phyloP scores from a whole-genome alignment of 768 basidiomycete genomes.

The Mycena capillaripes region DNA sequence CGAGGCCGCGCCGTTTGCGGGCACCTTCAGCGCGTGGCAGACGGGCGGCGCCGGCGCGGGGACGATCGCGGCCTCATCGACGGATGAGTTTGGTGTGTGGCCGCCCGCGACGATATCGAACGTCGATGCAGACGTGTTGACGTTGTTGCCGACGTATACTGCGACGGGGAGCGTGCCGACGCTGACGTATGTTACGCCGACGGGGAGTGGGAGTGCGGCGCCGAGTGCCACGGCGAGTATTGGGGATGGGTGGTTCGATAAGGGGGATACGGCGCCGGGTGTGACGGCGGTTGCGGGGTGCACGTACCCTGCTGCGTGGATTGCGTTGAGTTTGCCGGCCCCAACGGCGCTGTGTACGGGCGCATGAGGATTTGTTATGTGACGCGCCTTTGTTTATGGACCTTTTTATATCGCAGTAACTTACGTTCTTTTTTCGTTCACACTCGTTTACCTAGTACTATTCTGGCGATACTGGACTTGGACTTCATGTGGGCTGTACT shows the following conservation, averaged over 20 bases:
- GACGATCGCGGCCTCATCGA: slow-evolving; percentile 29
- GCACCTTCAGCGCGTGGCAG: slow-evolving; percentile 63
- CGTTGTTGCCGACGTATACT: slow-evolving; percentile 28
- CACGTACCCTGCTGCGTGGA: neutral
- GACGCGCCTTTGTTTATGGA: too few relatives aligned
- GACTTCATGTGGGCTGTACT: too few relatives aligned
- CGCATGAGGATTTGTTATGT: too few relatives aligned
- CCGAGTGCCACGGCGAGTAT: neutral
- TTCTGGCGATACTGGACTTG: too few relatives aligned
- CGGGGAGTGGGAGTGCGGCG: slow-evolving; percentile 25
- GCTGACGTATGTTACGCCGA: slow-evolving; percentile 16
- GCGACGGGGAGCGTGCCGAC: slow-evolving; percentile 16
- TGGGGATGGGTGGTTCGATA: slow-evolving; percentile 62
- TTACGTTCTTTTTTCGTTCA: too few relatives aligned
- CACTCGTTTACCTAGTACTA: too few relatives aligned
- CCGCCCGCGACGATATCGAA: slow-evolving; percentile 48
- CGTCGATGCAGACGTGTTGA: neutral
- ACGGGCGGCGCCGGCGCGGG: slow-evolving; percentile 69
- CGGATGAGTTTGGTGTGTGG: slow-evolving; percentile 48
- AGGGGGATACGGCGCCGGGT: slow-evolving; percentile 57
- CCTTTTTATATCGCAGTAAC: too few relatives aligned
- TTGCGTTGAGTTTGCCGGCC: neutral
- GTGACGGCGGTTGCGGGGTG: slow-evolving; percentile 62
- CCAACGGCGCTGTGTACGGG: neutral
- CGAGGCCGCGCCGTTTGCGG: slow-evolving; percentile 46